Percentiles rank a stretch among this genome's conserved stretches.
Conservation (phyloP, 202 grass and related monocot genomes). For the Cymbopogon flexuosus region DNA sequence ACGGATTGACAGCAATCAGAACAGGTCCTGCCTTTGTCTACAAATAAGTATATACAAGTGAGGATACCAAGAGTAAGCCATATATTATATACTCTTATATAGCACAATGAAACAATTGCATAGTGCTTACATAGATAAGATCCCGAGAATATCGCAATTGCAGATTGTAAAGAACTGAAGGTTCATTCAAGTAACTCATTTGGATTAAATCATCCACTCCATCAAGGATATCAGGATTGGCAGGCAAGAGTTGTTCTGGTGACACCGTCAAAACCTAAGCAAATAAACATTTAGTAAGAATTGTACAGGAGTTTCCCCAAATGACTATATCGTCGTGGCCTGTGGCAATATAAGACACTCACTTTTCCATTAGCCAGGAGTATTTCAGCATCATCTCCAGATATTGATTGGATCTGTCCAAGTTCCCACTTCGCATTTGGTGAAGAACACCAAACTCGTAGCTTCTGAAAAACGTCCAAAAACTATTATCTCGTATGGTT, state of each 20-base stretch:
- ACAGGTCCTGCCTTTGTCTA: constrained; percentile 98
- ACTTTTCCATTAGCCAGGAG: constrained; percentile 67
- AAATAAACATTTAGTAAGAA: constrained; percentile 36
- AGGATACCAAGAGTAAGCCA: neutral
- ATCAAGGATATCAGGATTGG: constrained; percentile 89
- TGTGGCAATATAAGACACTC: constrained; percentile 33
- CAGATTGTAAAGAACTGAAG: constrained; percentile 83
- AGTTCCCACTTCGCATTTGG: constrained; percentile 68
- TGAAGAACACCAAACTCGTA: constrained; percentile 78
- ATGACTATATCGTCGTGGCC: neutral
- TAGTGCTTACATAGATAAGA: constrained; percentile 77
- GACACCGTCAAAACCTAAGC: constrained; percentile 61
- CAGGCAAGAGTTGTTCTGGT: constrained; percentile 65
- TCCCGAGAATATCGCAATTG: constrained; percentile 62
- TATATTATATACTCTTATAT: neutral
- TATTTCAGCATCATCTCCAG: constrained; percentile 64
- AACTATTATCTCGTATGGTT: neutral
- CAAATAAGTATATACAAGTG: constrained; percentile 23
- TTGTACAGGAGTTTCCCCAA: constrained; percentile 23
- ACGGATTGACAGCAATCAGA: constrained; percentile 89
- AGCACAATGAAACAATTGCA: constrained; percentile 14
- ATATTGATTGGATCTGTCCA: constrained; percentile 73
- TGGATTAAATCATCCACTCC: constrained; percentile 97
- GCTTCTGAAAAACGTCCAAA: constrained; percentile 58
- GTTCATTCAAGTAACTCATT: constrained; percentile 89